These are phyloP conservation scores for Kwoniella bestiolae DNA, from an alignment of 768 basidiomycete genomes.

Conservation along the genomic window DNA sequence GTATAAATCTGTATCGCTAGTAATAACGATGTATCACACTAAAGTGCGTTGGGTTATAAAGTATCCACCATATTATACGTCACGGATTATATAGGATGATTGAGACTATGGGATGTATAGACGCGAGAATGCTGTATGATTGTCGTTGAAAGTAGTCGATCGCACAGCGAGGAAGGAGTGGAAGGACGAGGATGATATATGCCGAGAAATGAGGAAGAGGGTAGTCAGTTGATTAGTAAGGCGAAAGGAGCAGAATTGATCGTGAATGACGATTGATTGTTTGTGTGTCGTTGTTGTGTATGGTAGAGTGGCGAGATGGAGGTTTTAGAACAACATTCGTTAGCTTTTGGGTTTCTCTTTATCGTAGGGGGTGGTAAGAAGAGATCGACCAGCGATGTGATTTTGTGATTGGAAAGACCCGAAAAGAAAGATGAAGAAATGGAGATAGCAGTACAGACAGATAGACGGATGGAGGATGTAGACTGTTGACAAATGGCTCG, in stretches of 20 bases:
- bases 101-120: background rate
- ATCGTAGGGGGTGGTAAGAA: no score
- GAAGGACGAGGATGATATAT: background rate
- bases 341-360: background rate
- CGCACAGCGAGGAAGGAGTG: background rate
- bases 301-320: constrained; percentile 9
- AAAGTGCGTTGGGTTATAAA: constrained; percentile 1
- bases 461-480: background rate
- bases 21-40: constrained; percentile 7
- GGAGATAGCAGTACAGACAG: background rate
- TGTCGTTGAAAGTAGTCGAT: background rate
- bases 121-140: background rate
- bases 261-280: constrained; percentile 1
- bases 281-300: no score
- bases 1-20: background rate
- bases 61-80: constrained; percentile 14
- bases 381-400: constrained; percentile 9
- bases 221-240: background rate
- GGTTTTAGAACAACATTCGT: background rate
- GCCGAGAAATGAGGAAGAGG: background rate
- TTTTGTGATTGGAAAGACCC: background rate
- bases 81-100: background rate
- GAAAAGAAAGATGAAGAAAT: background rate
- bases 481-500: background rate
- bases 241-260: background rate